Evolutionary conservation across 129 eudicot genomes (phyloP).

Genomic region (Kitagawia praeruptora): DNA sequence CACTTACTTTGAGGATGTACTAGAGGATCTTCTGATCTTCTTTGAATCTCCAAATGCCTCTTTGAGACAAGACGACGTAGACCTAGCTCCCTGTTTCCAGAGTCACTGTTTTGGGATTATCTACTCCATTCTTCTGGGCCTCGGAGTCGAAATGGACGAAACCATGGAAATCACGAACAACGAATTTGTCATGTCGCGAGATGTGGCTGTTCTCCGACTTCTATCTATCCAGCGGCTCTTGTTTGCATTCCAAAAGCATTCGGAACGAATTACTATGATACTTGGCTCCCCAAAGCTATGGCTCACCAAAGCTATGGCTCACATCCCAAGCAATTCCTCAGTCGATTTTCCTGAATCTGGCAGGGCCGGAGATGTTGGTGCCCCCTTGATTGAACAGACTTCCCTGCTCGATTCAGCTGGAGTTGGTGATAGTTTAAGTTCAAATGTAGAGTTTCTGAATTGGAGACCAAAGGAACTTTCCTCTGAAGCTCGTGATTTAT

Average conservation of each 20-base stretch:
- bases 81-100: slow-evolving; percentile 68
- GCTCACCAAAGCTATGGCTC: slow-evolving; percentile 40
- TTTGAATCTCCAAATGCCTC: slow-evolving; percentile 82
- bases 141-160: slow-evolving; percentile 55
- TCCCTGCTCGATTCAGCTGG: no score
- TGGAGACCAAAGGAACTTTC: slow-evolving; percentile 61
- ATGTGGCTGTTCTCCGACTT: slow-evolving; percentile 59
- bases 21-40: slow-evolving; percentile 63
- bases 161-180: slow-evolving; percentile 30
- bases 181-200: slow-evolving; percentile 34
- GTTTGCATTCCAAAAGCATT: slow-evolving; percentile 87
- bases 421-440: slow-evolving; percentile 52
- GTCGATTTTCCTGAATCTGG: slow-evolving; percentile 14
- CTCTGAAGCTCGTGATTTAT: slow-evolving; percentile 65
- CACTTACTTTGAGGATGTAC: slow-evolving; percentile 57
- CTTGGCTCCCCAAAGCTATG: slow-evolving; percentile 91
- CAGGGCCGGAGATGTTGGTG: slow-evolving; percentile 35
- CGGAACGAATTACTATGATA: slow-evolving; percentile 63
- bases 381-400: slow-evolving; percentile 44
- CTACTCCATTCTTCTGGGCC: slow-evolving; percentile 47
- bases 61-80: slow-evolving; percentile 16
- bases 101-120: slow-evolving; percentile 58
- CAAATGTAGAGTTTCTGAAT: slow-evolving; percentile 56
- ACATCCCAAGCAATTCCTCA: slow-evolving; percentile 28
- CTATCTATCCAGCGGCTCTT: slow-evolving; percentile 70